phyloP scores from a whole-genome alignment of 202 grass and related monocot species.

The Elaeis oleifera region DNA sequence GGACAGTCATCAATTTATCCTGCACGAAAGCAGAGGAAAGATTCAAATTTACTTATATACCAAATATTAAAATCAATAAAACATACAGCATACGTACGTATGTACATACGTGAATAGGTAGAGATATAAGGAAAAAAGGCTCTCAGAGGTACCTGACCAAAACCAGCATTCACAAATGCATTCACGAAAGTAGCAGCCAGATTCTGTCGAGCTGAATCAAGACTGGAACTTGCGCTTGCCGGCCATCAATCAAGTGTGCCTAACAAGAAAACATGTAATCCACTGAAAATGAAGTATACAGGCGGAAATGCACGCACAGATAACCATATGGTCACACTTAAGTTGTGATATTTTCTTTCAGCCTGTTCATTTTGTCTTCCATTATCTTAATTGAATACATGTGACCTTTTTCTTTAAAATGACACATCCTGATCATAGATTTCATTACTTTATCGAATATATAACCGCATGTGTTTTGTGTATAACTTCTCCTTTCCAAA shows the following conservation, averaged over 20 bases:
- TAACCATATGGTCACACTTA: background rate
- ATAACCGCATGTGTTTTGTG: too few species aligned
- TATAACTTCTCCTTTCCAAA: too few species aligned
- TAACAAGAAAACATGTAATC: conserved; percentile 22
- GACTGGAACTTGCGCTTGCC: conserved; percentile 81
- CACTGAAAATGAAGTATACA: conserved; percentile 6
- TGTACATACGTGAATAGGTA: too few species aligned
- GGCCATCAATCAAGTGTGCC: conserved; percentile 94
- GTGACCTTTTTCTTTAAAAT: too few species aligned
- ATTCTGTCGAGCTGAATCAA: conserved; percentile 99
- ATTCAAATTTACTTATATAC: conserved; percentile 17
- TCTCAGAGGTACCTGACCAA: conserved; percentile 68
- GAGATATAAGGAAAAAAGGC: background rate
- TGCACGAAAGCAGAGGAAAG: conserved; percentile 27
- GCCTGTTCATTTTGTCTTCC: too few species aligned
- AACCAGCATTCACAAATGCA: conserved; percentile 99
- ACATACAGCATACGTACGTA: too few species aligned
- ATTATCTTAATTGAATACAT: too few species aligned
- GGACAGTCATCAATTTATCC: conserved; percentile 91
- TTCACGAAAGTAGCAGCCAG: conserved; percentile 96
- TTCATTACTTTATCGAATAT: too few species aligned
- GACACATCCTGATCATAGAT: too few species aligned
- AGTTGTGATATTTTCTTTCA: background rate
- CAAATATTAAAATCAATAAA: background rate
- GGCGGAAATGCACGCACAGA: background rate